Conservation (phyloP, 164 flowering plant species). For the Vitis amurensis region DNA sequence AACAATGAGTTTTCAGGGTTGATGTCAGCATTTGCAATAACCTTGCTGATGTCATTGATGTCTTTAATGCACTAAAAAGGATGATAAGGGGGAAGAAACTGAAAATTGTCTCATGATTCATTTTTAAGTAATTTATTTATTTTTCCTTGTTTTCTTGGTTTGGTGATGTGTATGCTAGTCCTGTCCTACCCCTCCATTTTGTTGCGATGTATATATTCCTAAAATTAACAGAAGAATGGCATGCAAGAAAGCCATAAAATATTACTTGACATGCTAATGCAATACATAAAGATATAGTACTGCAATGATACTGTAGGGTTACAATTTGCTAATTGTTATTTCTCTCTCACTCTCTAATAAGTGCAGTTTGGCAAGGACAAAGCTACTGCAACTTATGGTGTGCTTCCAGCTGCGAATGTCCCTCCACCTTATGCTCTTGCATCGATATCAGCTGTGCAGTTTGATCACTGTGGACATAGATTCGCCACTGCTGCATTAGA, state of each 20-base stretch:
- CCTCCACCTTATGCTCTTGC: constrained; percentile 97
- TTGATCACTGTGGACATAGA: constrained; percentile 87
- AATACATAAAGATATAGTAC: neutral
- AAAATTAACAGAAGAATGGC: neutral
- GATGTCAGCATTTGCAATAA: neutral
- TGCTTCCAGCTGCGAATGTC: constrained; percentile 92
- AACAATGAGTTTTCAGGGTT: neutral
- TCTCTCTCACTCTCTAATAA: neutral
- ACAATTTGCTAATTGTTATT: constrained; percentile 1
- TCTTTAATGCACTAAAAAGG: neutral
- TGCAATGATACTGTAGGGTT: neutral
- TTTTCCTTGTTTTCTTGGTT: no score
- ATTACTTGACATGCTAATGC: neutral
- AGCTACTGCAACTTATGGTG: constrained; percentile 98
- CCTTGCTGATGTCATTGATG: neutral
- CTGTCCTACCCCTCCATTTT: neutral
- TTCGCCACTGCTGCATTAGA: constrained; percentile 89
- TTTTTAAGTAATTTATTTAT: no score
- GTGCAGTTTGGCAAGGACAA: constrained; percentile 88
- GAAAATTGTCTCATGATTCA: no score
- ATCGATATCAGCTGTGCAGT: constrained; percentile 83
- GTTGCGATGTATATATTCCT: neutral
- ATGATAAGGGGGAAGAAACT: no score
- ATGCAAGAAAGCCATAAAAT: neutral
- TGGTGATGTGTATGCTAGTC: neutral